Base-by-base conservation (phyloP, 148 eudicot species). In the Rhododendron mucronatum region DNA sequence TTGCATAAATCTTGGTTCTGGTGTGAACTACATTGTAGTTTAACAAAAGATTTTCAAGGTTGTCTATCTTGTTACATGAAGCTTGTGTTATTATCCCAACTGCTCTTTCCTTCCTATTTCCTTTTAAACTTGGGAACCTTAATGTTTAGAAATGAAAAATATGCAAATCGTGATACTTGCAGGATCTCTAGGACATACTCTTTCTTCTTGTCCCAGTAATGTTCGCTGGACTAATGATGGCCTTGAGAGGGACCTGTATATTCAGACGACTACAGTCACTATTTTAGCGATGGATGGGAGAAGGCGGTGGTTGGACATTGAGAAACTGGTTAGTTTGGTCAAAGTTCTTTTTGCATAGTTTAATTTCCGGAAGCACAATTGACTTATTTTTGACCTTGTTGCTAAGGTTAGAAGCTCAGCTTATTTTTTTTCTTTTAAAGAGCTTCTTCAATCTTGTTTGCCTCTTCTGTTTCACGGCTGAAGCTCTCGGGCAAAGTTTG, bases 201-300 rank as follows among this genome's bases (percentile, higher is more conserved):
- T 83, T 61, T 87, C 91, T 91, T 89, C 89, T 85, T 97, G 99
- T 89, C 99, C 99, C 71, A 88, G 89, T 78, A 91, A 86, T 86
- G 63, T 88, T 88, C 93, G 85, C 63, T 95, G 98, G 99, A 91
- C 84, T 84, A 90, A 93, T 82, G 98, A 93, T 84, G 91, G 93
- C 89, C 94, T 95, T 75, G 99, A 97, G 90, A 93, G 87, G 90
- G 99, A 97, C 90, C 91, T 97, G 23, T 93, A 97, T 90, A 93
- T 97, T 88, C 93, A 93, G 88, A 91, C 95, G 9, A 71, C 90
- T 65, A 93, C 95, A 26, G 93, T 97, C 87, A 94, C 98, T 84
- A 91, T 95, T 85, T 89, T 94, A 88, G 98, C 98, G 59, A 95
- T 95, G 99, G 99, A 97, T 90, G 99, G 98, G 20, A 92, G 95